Conservation (phyloP, 306 rosid species). For the Rubus parviflorus region DNA sequence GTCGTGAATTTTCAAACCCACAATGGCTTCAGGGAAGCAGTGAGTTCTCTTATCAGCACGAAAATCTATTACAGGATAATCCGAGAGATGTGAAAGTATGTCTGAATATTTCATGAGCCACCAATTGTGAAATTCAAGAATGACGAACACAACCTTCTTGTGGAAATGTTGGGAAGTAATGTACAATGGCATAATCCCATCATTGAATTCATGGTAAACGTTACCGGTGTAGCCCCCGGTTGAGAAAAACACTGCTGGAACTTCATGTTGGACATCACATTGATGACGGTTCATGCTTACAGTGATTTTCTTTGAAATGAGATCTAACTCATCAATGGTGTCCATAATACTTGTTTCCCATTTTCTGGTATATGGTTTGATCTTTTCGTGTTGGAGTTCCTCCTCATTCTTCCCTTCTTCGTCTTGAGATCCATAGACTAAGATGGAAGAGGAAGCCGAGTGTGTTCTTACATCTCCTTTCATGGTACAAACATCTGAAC, state of each 20-base stretch:
- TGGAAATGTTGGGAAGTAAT: conserved; percentile 73
- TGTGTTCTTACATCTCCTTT: conserved; percentile 86
- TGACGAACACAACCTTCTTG: conserved; percentile 76
- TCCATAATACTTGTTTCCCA: conserved; percentile 84
- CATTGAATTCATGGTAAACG: conserved; percentile 91
- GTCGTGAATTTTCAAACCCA: conserved; percentile 77
- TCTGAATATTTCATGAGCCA: conserved; percentile 81
- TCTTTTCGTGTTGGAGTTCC: conserved; percentile 53
- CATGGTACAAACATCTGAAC: conserved; percentile 80
- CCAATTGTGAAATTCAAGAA: conserved; percentile 80
- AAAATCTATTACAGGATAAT: conserved; percentile 54
- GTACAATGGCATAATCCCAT: conserved; percentile 75
- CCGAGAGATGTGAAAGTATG: conserved; percentile 70
- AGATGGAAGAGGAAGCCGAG: conserved; percentile 59
- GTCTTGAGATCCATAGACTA: conserved; percentile 49
- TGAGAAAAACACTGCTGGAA: conserved; percentile 87
- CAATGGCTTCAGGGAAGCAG: conserved; percentile 82
- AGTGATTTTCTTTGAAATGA: conserved; percentile 45
- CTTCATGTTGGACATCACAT: conserved; percentile 72
- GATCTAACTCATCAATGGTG: conserved; percentile 59
- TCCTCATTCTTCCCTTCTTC: conserved; percentile 10
- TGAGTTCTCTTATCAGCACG: conserved; percentile 56
- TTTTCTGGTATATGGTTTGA: conserved; percentile 84
- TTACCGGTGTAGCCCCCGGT: conserved; percentile 95
- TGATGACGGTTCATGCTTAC: conserved; percentile 13